Evolutionary conservation across 2,329 filamentous ascomycete genomes (phyloP).

Genomic region (Amesomyces nigricolor): DNA sequence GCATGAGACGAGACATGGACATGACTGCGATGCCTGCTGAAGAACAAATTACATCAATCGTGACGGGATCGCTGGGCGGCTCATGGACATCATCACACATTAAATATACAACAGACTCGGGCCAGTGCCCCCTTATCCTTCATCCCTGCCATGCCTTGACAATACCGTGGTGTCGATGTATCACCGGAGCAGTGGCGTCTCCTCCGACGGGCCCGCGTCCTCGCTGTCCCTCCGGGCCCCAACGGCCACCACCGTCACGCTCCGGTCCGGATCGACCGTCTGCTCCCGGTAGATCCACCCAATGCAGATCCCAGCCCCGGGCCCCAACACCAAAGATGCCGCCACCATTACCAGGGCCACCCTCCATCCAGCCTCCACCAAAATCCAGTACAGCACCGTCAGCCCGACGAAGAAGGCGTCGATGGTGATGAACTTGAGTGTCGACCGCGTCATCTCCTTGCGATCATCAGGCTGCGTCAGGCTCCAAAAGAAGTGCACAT

Average conservation of each 20-base stretch:
- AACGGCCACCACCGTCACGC: conserved; percentile 27
- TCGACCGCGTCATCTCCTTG: conserved; percentile 45
- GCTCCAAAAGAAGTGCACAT: conserved; percentile 39
- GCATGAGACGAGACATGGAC: background rate
- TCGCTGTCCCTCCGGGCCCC: conserved; percentile 18
- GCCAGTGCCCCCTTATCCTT: background rate
- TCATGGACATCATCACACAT: background rate
- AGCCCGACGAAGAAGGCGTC: conserved; percentile 41
- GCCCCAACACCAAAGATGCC: conserved; percentile 30
- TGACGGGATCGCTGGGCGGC: too few species aligned
- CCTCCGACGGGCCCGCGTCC: conserved; percentile 20
- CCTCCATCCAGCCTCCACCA: conserved; percentile 45
- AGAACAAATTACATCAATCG: background rate
- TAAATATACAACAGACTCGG: background rate
- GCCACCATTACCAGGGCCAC: conserved; percentile 27
- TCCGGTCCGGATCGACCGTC: conserved; percentile 20
- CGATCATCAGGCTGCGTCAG: conserved; percentile 40
- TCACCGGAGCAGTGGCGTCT: conserved; percentile 30
- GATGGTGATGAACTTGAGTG: conserved; percentile 42
- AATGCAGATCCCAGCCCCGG: conserved; percentile 34
- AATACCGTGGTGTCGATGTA: background rate
- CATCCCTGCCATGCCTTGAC: background rate
- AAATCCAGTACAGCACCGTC: conserved; percentile 49
- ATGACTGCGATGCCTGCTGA: background rate
- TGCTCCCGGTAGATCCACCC: conserved; percentile 32